Conservation (phyloP, 2,329 filamentous ascomycete genomes). For the Exophiala sp. region DNA sequence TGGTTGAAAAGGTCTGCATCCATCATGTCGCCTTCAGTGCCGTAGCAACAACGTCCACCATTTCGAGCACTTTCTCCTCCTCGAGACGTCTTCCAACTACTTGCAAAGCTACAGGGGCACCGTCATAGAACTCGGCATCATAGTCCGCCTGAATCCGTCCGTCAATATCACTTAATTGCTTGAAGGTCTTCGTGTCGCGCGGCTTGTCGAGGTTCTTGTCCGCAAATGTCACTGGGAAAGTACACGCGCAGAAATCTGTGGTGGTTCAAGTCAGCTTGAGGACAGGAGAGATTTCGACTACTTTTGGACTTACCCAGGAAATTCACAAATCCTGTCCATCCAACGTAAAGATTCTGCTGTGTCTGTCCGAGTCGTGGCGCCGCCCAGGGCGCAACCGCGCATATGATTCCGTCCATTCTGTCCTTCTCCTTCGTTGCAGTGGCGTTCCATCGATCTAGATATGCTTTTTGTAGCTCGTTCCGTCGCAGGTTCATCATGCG, state of each 20-base stretch:
- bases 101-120: conserved; percentile 33
- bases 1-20: background rate
- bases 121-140: conserved; percentile 33
- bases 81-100: conserved; percentile 32
- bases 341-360: conserved; percentile 29
- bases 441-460: conserved; percentile 36
- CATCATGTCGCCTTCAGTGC: conserved; percentile 26
- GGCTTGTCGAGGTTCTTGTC: conserved; percentile 24
- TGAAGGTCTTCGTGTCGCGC: conserved; percentile 26
- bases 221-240: conserved; percentile 29
- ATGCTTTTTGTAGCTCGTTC: conserved; percentile 35
- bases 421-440: conserved; percentile 31
- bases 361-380: conserved; percentile 33
- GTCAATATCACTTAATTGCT: conserved; percentile 30
- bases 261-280: conserved; percentile 27
- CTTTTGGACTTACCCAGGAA: conserved; percentile 27
- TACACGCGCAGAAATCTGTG: conserved; percentile 26
- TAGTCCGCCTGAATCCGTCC: conserved; percentile 31
- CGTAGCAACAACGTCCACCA: conserved; percentile 37
- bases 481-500: conserved; percentile 31
- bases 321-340: conserved; percentile 31
- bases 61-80: conserved; percentile 36
- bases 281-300: background rate
- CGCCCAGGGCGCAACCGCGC: conserved; percentile 34
- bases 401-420: conserved; percentile 36